These are phyloP conservation scores for Micractinium conductrix DNA, from an alignment of 139 green algal species.

Conservation along the genomic window DNA sequence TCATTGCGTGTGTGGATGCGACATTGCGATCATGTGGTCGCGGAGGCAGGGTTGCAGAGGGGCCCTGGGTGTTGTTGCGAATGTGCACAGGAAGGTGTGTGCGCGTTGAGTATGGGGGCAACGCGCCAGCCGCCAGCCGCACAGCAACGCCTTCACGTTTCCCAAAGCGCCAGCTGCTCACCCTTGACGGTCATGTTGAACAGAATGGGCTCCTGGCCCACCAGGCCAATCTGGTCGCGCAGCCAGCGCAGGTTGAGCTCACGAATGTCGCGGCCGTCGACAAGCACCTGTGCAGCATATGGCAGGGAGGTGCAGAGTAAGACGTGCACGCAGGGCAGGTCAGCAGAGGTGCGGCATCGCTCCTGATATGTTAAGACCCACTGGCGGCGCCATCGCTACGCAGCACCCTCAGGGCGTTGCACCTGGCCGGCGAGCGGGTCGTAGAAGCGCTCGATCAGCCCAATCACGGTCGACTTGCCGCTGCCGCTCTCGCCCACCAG, in stretches of 20 bases:
- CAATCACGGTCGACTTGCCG: slow-evolving; percentile 93
- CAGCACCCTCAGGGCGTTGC: neutral
- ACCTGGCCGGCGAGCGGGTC: slow-evolving; percentile 54
- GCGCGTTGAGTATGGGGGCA: neutral
- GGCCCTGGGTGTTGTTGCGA: too few relatives aligned
- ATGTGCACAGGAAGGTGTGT: too few relatives aligned
- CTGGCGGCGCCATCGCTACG: too few relatives aligned
- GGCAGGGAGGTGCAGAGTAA: neutral
- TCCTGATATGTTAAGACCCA: neutral
- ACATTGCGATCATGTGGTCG: too few relatives aligned
- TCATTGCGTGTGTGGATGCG: too few relatives aligned
- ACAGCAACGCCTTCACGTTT: too few relatives aligned
- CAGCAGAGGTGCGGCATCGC: too few relatives aligned
- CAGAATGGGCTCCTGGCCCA: slow-evolving; percentile 93
- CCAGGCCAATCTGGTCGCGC: slow-evolving; percentile 76
- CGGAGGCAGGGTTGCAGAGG: neutral
- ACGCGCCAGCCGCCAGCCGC: neutral
- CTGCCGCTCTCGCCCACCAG: slow-evolving; percentile 91
- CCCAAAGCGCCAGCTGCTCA: neutral
- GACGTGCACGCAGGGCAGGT: neutral
- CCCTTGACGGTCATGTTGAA: slow-evolving; percentile 58
- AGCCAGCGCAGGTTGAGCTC: slow-evolving; percentile 85
- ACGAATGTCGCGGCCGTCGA: slow-evolving; percentile 84
- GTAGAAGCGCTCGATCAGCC: slow-evolving; percentile 92
- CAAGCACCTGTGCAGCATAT: neutral